Base-by-base conservation (phyloP, 495 filamentous ascomycete species). In the Echria macrotheca region DNA sequence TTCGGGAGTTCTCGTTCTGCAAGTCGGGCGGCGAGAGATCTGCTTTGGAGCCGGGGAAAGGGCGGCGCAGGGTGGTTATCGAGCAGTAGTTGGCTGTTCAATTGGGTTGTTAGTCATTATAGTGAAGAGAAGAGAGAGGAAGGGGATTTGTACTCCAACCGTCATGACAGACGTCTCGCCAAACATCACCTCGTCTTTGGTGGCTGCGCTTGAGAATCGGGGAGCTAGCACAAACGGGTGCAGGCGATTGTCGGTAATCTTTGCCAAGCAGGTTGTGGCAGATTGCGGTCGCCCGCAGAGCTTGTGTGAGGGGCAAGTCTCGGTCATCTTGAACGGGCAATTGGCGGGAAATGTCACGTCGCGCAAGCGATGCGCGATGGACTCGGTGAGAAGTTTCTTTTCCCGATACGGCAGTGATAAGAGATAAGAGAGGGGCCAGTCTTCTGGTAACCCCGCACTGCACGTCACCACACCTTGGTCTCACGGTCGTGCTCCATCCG, bases 381-480 rank as follows among this genome's bases (percentile, higher is more conserved):
- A 37, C 33, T 37, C 14, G 33, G 33, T 17, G 14, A 37, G 33
- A 37, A 37, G 33, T 37, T 37, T 37, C 28, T 31, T 37, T 37
- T 37, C 33, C 33, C 33, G 33, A 17, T 17, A 14, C 33, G 33
- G 33, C 33, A 37, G 17, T 40, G 37, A 40, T 40, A 40, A n/a
- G n/a, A 40, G 37, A 40, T 40, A 40, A 40, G 37, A 21, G 37
- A 40, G 37, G 37, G 15, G 37, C 37, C 37, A n/a, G 12, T 9
- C 17, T 40, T 40, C 37, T 40, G 15, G 37, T 40, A 40, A 40
- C 37, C 37, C 37, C 37, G 37, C 37, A 40, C 37, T 40, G 37
- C 17, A 12, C 37, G 37, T 40, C 37, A 40, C 37, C n/a, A n/a
- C n/a, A n/a, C n/a, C n/a, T n/a, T n/a, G n/a, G n/a, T n/a, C n/a